A percentile compares a stretch with the other conserved stretches of the same genome.
Conservation (phyloP, 257 asterid genomes). For the Avicennia marina region DNA sequence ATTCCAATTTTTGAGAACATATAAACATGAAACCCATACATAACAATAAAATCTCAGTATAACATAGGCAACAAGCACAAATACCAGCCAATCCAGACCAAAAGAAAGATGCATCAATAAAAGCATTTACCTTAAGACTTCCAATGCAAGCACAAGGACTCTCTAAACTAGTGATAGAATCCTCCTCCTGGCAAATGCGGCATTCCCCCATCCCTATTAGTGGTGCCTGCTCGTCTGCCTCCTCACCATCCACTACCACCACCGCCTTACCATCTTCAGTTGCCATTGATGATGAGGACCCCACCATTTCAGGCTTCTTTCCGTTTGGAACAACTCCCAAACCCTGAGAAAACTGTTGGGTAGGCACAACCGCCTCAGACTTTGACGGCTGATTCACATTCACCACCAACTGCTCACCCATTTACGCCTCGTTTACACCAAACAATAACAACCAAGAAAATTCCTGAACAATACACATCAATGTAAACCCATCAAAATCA, state of each 20-base stretch:
- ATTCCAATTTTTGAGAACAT: neutral
- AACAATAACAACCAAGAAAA: slow-evolving; percentile 20
- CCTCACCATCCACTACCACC: slow-evolving; percentile 40
- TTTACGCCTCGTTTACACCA: slow-evolving; percentile 28
- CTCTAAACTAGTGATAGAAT: slow-evolving; percentile 69
- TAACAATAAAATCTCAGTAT: too few species aligned
- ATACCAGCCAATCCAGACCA: neutral
- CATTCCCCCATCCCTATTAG: slow-evolving; percentile 75
- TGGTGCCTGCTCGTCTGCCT: slow-evolving; percentile 58
- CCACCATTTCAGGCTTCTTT: slow-evolving; percentile 47
- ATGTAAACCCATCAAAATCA: slow-evolving; percentile 21
- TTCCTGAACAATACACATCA: slow-evolving; percentile 24
- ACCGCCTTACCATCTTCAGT: slow-evolving; percentile 36
- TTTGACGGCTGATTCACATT: slow-evolving; percentile 39
- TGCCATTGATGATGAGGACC: slow-evolving; percentile 41
- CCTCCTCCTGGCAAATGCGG: slow-evolving; percentile 98
- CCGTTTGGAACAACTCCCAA: slow-evolving; percentile 26
- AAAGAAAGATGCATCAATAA: neutral
- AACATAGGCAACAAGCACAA: too few species aligned
- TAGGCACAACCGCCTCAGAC: slow-evolving; percentile 32
- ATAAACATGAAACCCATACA: neutral
- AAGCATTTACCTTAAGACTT: slow-evolving; percentile 70
- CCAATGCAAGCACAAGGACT: slow-evolving; percentile 94
- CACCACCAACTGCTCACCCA: slow-evolving; percentile 65
- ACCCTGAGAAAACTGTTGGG: slow-evolving; percentile 27